phyloP scores from a whole-genome alignment of 140 eudicot genomes.

The Bidens hawaiensis region DNA sequence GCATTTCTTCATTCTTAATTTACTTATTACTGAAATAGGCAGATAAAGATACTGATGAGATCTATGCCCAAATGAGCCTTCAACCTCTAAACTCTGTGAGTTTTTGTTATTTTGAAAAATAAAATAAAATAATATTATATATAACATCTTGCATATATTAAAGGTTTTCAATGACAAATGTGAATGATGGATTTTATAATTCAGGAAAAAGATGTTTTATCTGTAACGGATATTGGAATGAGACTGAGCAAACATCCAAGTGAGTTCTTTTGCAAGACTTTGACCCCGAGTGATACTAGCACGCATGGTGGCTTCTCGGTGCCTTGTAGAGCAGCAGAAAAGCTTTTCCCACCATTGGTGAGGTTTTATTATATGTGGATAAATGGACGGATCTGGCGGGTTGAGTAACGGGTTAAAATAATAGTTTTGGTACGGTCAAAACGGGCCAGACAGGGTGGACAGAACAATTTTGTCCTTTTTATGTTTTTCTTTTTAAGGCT shows the following conservation, averaged over 20 bases:
- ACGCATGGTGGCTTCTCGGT: slow-evolving; percentile 98
- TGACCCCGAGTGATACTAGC: slow-evolving; percentile 92
- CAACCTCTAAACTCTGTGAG: slow-evolving; percentile 83
- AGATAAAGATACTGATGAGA: slow-evolving; percentile 93
- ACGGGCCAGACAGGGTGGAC: not conserved
- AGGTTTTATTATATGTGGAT: not conserved
- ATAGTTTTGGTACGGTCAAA: not conserved
- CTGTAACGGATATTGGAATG: slow-evolving; percentile 73
- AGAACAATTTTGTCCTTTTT: not conserved
- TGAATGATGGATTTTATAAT: not conserved
- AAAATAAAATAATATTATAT: not conserved
- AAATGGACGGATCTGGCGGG: not conserved
- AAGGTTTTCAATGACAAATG: not conserved
- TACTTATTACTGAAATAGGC: slow-evolving; percentile 42
- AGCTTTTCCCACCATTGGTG: slow-evolving; percentile 91
- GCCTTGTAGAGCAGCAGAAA: slow-evolving; percentile 97
- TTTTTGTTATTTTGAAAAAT: not conserved
- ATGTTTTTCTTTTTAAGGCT: not conserved
- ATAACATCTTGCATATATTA: not conserved
- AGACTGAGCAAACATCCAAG: slow-evolving; percentile 78
- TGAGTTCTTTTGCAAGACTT: slow-evolving; percentile 90
- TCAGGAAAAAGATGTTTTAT: slow-evolving; percentile 86
- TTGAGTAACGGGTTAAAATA: not conserved
- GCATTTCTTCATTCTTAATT: not conserved
- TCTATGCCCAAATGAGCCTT: slow-evolving; percentile 96